Base-by-base conservation (phyloP, 139 green algal species). In the Dunaliella primolecta region DNA sequence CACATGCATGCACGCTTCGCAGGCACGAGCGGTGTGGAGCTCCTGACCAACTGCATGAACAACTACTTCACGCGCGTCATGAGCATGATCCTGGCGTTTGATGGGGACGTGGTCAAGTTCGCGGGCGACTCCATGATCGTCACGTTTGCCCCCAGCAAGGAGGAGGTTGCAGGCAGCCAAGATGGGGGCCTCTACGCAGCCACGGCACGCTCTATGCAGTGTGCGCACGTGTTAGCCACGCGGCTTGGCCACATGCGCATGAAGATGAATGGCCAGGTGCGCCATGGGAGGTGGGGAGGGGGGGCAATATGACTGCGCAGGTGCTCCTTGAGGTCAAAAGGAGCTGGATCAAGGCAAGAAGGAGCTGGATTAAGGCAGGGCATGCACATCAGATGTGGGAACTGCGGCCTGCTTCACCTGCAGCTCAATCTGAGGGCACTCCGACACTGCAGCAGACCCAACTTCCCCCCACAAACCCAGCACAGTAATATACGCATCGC, bases 31-130 rank as follows among this genome's bases (percentile, higher is more conserved):
- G 94, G 94, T 23, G 91, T 95, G 27, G 94, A 97, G 86, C 88
- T 96, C 57, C 90, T 97, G 2, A 95, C 92, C 72, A 93, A 88
- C 30, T 95, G 91, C 91, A 95, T 97, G 89, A 97, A 97, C 89
- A 93, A 92, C 56, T 96, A 94, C 88, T 97, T 97, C 84, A 90
- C 91, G 20, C 91, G 93, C 86, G 91, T 95, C 29, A 95, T 96
- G 56, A 91, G 93, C 71, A 84, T 96, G 82, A 89, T 96, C 75
- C 79, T 91, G 32, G 64, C 83, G 34, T 92, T 93, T 84, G 91
- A 92, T 31, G 94, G 94, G 0, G 94, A 97, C 84, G 92, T 97
- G 23, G 91, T 96, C 78, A 94, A 95, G 84, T 97, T 97, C 91
- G 94, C 94, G 7, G 94, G 94, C 0, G 94, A 97, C 89, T 92